Percentiles rank a stretch among this genome's conserved stretches.
Evolutionary conservation across 2,329 filamentous ascomycete species (phyloP).

Genomic region (Colletotrichum liriopes): DNA sequence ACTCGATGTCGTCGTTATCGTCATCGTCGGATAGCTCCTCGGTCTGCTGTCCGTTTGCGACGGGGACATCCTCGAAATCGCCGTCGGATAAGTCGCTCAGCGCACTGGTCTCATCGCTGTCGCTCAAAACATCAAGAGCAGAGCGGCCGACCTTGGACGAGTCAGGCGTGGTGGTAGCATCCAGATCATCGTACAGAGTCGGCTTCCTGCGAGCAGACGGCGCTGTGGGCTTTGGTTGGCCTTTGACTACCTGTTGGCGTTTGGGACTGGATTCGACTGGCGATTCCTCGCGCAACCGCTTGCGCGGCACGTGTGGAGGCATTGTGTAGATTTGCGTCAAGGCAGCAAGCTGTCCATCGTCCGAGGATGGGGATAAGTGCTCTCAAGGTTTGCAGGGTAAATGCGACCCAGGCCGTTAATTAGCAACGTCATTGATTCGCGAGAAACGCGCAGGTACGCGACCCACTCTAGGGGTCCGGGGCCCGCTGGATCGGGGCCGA

Average conservation of each 20-base stretch:
- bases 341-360: constrained; percentile 8
- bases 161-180: constrained; percentile 63
- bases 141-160: constrained; percentile 61
- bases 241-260: constrained; percentile 40
- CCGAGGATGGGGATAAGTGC: constrained; percentile 12
- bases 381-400: constrained; percentile 33
- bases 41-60: constrained; percentile 60
- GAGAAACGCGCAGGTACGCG: constrained; percentile 51
- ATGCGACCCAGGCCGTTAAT: constrained; percentile 21
- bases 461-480: constrained; percentile 31
- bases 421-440: constrained; percentile 49
- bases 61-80: constrained; percentile 66
- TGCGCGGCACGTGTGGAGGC: constrained; percentile 79
- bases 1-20: constrained; percentile 75
- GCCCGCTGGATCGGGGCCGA: constrained; percentile 34
- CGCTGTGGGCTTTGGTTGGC: constrained; percentile 15
- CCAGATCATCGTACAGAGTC: constrained; percentile 74
- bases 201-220: constrained; percentile 62
- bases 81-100: constrained; percentile 70
- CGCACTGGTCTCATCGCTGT: constrained; percentile 63
- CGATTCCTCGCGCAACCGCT: constrained; percentile 68
- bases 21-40: constrained; percentile 58
- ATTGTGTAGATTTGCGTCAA: constrained; percentile 58
- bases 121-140: constrained; percentile 60
- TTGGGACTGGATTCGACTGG: constrained; percentile 46